phyloP scores from a whole-genome alignment of 2,329 filamentous ascomycete genomes.

The Monosporascus sp. region DNA sequence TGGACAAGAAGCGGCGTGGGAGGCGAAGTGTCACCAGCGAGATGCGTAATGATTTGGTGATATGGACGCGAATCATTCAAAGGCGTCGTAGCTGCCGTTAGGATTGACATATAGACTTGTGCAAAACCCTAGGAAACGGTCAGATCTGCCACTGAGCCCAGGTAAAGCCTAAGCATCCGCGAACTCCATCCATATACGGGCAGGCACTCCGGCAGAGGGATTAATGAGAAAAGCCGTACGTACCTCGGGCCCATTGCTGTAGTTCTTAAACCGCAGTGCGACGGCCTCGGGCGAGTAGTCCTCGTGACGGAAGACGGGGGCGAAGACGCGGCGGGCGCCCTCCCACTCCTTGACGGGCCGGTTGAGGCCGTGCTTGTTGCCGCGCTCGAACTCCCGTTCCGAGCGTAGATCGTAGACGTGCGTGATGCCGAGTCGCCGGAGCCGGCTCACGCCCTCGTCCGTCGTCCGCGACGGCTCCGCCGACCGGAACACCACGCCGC shows the following conservation, averaged over 20 bases:
- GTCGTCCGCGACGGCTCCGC: conserved; percentile 60
- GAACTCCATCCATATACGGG: too few relatives aligned
- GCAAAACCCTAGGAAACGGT: conserved; percentile 10
- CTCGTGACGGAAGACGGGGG: conserved; percentile 54
- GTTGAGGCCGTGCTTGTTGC: conserved; percentile 33
- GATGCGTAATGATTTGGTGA: conserved; percentile 11
- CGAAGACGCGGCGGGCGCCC: conserved; percentile 49
- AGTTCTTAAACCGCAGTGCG: conserved; percentile 51
- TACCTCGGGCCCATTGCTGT: conserved; percentile 28
- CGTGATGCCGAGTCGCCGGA: conserved; percentile 54
- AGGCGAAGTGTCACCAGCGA: conserved; percentile 3
- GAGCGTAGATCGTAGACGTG: conserved; percentile 32
- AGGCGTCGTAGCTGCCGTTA: conserved; percentile 6
- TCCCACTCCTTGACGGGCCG: conserved; percentile 40
- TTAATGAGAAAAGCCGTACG: background rate
- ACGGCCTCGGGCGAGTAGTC: conserved; percentile 54
- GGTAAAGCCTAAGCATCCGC: too few relatives aligned
- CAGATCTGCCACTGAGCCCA: background rate
- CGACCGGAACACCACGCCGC: conserved; percentile 58
- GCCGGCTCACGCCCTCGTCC: conserved; percentile 43
- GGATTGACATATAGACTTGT: conserved; percentile 10
- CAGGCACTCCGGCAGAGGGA: too few relatives aligned
- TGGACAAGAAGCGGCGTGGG: conserved; percentile 53
- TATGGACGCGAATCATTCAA: conserved; percentile 10
- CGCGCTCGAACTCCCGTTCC: conserved; percentile 48